Base-by-base conservation (phyloP, 2,329 filamentous ascomycete genomes). In the Fusarium oxysporum region DNA sequence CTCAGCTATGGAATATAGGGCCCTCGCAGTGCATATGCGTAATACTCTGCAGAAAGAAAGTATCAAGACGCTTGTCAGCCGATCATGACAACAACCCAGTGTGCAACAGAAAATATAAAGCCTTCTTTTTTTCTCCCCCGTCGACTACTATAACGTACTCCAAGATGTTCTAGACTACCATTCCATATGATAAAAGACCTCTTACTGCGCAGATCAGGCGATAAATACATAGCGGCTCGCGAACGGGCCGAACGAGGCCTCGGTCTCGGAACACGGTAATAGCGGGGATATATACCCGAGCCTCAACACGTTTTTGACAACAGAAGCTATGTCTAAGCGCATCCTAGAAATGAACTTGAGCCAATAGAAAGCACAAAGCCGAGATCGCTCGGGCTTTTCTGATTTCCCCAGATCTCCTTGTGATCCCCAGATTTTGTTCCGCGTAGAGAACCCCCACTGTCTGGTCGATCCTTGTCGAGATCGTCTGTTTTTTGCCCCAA, bases 401-500 rank as follows among this genome's bases (percentile, higher is more conserved):
- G 8, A 23, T 23, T 53, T 38, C 48, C 37, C 37, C 37, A 35
- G 58, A n/a, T 56, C 23, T 43, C 2, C 23, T 43, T 35, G n/a
- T 28, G 13, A 25, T 35, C 37, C 43, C 61, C 23, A 8, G 44
- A 33, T 40, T 67, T 50, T 33, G 8, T 53, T 67, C 35, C 57
- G 45, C 47, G 44, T 8, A 11, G 4, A 43, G 19, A 25, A 30
- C 17, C 54, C 47, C 51, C 51, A 62, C 59, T n/a, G 8, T 23
- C 51, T n/a, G 12, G 17, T 9, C 14, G 23, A 54, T 23, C 63
- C 44, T 48, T 38, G 50, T 33, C 40, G 35, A 68, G 53, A 64
- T 55, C 53, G 53, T 38, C 53, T 55, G 53, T 44, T 54, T 4
- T 59, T 64, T 17, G 53, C 58, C 57, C 57, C 30, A 50, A 54